These are phyloP conservation scores for Aureobasidium sp. DNA, from an alignment of 2,329 filamentous ascomycete genomes.

Conservation along the genomic window DNA sequence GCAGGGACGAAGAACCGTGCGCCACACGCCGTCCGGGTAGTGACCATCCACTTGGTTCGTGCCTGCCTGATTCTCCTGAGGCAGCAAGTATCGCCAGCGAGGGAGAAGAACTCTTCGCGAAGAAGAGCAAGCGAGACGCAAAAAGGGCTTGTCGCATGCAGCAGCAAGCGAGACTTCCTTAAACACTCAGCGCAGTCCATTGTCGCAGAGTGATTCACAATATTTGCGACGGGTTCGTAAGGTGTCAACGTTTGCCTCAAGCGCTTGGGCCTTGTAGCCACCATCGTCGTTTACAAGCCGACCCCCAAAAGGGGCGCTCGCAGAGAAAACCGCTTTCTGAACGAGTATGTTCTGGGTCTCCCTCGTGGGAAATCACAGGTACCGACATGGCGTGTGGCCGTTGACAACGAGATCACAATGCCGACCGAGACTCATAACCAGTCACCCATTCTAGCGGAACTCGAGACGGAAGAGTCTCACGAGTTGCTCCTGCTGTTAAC, in stretches of 20 bases:
- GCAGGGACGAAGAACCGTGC: neutral
- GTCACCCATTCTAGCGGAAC: too few relatives aligned
- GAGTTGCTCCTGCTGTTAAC: neutral
- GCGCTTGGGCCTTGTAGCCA: neutral
- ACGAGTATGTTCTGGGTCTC: neutral
- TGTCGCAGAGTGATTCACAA: constrained; percentile 10
- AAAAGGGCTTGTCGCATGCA: neutral
- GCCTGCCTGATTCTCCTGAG: neutral
- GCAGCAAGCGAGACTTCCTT: neutral
- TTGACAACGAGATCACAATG: neutral
- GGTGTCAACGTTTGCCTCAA: constrained; percentile 6
- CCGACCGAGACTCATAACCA: neutral
- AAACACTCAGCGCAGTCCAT: neutral
- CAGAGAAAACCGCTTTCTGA: neutral
- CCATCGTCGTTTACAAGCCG: neutral
- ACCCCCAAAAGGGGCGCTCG: neutral
- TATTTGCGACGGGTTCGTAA: neutral
- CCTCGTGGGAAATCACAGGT: neutral
- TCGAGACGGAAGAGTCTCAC: neutral
- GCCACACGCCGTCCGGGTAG: neutral
- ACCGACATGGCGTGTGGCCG: neutral
- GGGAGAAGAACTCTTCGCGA: neutral
- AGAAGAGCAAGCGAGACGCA: neutral
- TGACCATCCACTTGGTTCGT: neutral
- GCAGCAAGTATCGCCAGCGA: neutral